Conservation (phyloP, 352 stramenopile species). For the Globisporangium nunn region DNA sequence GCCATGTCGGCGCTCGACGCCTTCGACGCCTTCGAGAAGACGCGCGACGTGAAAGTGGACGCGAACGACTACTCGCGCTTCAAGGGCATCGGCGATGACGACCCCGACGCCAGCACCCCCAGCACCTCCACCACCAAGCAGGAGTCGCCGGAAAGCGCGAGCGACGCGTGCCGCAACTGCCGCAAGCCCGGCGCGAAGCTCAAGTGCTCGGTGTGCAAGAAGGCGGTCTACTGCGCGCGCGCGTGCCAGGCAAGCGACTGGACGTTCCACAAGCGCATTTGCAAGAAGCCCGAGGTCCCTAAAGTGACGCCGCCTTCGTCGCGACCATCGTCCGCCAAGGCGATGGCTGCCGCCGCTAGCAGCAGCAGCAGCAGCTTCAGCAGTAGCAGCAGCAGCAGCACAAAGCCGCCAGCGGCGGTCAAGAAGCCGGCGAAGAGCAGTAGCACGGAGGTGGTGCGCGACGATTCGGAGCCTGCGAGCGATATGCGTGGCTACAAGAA, state of each 20-base stretch:
- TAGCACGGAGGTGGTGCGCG: constrained; percentile 46
- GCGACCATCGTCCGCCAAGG: constrained; percentile 9
- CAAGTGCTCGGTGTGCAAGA: constrained; percentile 86
- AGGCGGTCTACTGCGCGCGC: constrained; percentile 74
- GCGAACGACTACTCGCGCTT: constrained; percentile 86
- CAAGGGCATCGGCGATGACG: constrained; percentile 53
- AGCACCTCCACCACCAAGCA: constrained; percentile 12
- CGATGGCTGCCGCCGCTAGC: neutral
- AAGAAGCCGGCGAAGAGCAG: constrained; percentile 11
- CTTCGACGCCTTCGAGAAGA: constrained; percentile 49
- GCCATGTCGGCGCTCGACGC: neutral
- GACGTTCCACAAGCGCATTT: constrained; percentile 85
- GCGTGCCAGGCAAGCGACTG: constrained; percentile 80
- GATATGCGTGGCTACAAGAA: constrained; percentile 82
- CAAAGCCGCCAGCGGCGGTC: neutral
- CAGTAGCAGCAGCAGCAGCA: neutral
- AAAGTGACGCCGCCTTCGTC: constrained; percentile 39
- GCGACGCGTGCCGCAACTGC: constrained; percentile 67
- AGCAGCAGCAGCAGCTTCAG: neutral
- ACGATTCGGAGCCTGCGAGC: constrained; percentile 55
- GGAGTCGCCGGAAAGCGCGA: constrained; percentile 3
- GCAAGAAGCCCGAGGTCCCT: constrained; percentile 66
- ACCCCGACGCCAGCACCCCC: constrained; percentile 25
- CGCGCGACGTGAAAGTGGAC: constrained; percentile 58
- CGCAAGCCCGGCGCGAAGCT: constrained; percentile 68